These are phyloP conservation scores for Pseudodiploospora longispora DNA, from an alignment of 2,329 filamentous ascomycete species.

Conservation along the genomic window DNA sequence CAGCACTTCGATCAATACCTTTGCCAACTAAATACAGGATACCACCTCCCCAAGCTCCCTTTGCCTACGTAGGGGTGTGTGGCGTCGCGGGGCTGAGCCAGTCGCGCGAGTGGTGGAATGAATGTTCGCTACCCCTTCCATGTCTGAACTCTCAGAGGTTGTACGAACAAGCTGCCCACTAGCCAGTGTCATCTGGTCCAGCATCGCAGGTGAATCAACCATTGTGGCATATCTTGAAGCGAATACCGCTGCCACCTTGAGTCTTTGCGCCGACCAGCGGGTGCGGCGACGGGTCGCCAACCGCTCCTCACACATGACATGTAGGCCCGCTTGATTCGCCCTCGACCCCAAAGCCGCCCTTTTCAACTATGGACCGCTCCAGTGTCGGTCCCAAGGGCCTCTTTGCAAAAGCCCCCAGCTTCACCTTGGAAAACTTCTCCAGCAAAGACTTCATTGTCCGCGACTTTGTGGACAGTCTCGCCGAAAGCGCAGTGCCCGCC, in stretches of 20 bases:
- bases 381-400: slow-evolving; percentile 50
- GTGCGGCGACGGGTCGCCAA: slow-evolving; percentile 1
- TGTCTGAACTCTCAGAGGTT: too few species aligned
- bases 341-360: slow-evolving; percentile 7
- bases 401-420: slow-evolving; percentile 71
- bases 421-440: slow-evolving; percentile 82
- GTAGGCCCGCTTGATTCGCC: slow-evolving; percentile 17
- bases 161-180: too few species aligned
- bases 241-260: too few species aligned
- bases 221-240: too few species aligned
- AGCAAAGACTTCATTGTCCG: slow-evolving; percentile 94
- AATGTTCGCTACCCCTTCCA: too few species aligned
- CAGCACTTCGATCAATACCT: too few species aligned
- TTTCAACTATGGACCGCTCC: slow-evolving; percentile 33
- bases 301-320: slow-evolving; percentile 22
- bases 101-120: too few species aligned
- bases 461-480: slow-evolving; percentile 91
- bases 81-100: slow-evolving; percentile 8
- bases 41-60: too few species aligned
- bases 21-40: too few species aligned
- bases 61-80: not conserved
- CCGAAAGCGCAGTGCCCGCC: slow-evolving; percentile 71
- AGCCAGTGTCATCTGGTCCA: too few species aligned
- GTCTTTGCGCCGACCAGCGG: not conserved
- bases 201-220: too few species aligned